Conservation (phyloP, 257 asterid genomes). For the Nyctanthes arbortristis region DNA sequence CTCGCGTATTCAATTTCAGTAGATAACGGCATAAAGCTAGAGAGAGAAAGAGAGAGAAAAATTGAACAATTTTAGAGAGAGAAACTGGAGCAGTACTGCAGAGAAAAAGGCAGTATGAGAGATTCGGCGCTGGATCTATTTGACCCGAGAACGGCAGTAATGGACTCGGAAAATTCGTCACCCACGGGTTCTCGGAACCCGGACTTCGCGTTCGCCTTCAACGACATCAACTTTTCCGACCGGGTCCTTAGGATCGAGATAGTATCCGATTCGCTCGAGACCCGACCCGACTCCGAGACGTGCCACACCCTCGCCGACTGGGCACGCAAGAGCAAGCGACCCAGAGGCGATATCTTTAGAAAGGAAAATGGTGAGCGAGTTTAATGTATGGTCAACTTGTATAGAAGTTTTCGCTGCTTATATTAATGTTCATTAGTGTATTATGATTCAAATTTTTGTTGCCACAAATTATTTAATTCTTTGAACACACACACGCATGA, state of each 20-base stretch:
- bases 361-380: constrained; percentile 48
- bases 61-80: background rate
- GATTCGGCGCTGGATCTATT: constrained; percentile 72
- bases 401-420: background rate
- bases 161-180: constrained; percentile 57
- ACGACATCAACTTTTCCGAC: constrained; percentile 81
- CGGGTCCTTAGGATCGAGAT: constrained; percentile 72
- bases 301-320: constrained; percentile 57
- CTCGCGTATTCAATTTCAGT: background rate
- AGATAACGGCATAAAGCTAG: too few relatives aligned
- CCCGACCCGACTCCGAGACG: constrained; percentile 35
- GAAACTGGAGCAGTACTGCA: background rate
- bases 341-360: constrained; percentile 46
- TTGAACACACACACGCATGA: too few relatives aligned
- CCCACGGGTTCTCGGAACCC: constrained; percentile 44
- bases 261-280: constrained; percentile 47
- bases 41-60: too few relatives aligned
- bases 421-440: constrained; percentile 5
- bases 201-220: constrained; percentile 82
- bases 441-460: background rate
- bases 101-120: constrained; percentile 34
- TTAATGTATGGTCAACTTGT: constrained; percentile 13
- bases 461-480: background rate
- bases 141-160: constrained; percentile 69
- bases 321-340: constrained; percentile 66